These are phyloP conservation scores for Colletotrichum paranaense DNA, from an alignment of 2,329 filamentous ascomycete genomes.

Conservation along the genomic window DNA sequence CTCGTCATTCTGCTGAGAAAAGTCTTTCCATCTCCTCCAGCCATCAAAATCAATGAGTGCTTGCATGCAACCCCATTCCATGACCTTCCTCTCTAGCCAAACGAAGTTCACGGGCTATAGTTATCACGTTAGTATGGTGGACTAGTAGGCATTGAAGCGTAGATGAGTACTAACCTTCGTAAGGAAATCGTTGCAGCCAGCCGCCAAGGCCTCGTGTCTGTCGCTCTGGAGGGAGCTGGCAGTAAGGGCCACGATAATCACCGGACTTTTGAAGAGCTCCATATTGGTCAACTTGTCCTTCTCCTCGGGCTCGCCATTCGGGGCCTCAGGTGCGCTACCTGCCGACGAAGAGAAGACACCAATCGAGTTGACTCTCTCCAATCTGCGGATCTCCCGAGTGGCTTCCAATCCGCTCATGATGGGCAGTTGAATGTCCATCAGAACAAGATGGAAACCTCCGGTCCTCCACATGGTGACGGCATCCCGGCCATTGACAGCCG, in stretches of 20 bases:
- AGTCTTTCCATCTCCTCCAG: constrained; percentile 97
- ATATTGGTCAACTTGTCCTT: constrained; percentile 77
- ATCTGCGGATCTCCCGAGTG: constrained; percentile 90
- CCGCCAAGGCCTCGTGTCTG: constrained; percentile 91
- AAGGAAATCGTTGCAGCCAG: constrained; percentile 97
- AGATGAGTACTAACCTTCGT: constrained; percentile 77
- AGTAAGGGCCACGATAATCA: constrained; percentile 97
- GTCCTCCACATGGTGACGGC: constrained; percentile 93
- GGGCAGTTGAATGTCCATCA: constrained; percentile 98
- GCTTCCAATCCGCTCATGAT: constrained; percentile 97
- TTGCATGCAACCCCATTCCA: constrained; percentile 99
- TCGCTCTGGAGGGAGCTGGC: constrained; percentile 95
- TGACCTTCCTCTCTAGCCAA: constrained; percentile 97
- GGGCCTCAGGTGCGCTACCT: constrained; percentile 57
- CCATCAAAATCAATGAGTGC: constrained; percentile 98
- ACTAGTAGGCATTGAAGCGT: background rate
- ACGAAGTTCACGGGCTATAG: constrained; percentile 92
- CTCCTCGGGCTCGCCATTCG: constrained; percentile 61
- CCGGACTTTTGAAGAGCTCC: constrained; percentile 89
- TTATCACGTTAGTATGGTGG: background rate
- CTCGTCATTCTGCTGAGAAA: constrained; percentile 61
- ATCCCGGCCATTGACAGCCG: constrained; percentile 94
- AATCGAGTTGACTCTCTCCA: constrained; percentile 92
- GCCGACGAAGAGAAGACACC: constrained; percentile 84
- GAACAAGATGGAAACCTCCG: constrained; percentile 93